Evolutionary conservation across 2,329 filamentous ascomycete species (phyloP).

Genomic region (Purpureocillium takamizusanense): DNA sequence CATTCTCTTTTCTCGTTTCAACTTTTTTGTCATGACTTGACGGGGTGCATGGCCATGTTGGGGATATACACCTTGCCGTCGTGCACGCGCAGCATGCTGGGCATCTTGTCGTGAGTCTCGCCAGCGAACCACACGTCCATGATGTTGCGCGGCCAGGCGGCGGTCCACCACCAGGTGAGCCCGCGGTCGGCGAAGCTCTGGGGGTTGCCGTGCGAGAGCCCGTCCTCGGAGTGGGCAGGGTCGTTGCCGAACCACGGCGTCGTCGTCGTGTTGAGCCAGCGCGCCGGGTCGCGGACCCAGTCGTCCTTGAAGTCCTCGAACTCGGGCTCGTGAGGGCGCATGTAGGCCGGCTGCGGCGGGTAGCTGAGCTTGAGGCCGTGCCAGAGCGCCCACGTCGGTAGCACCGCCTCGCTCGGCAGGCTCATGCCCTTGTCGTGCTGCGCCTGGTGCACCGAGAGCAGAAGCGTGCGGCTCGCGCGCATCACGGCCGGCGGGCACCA

Average conservation of each 20-base stretch:
- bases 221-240: constrained; percentile 14
- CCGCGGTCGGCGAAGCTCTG: constrained; percentile 13
- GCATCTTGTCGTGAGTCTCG: constrained; percentile 11
- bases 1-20: too few relatives aligned
- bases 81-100: constrained; percentile 17
- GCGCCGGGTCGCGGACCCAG: constrained; percentile 1
- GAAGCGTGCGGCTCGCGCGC: constrained; percentile 19
- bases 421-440: constrained; percentile 19
- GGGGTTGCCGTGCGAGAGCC: constrained; percentile 14
- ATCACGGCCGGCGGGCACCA: constrained; percentile 26
- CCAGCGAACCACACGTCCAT: constrained; percentile 21
- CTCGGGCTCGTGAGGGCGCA: constrained; percentile 7
- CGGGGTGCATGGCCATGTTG: constrained; percentile 26
- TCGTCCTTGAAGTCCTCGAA: constrained; percentile 9
- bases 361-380: constrained; percentile 27
- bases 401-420: constrained; percentile 23
- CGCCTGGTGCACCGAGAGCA: constrained; percentile 21
- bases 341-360: constrained; percentile 25
- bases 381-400: constrained; percentile 26
- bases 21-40: constrained; percentile 20
- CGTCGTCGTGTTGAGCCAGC: constrained; percentile 1
- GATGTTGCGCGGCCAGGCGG: constrained; percentile 19
- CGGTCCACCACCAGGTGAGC: constrained; percentile 23
- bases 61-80: constrained; percentile 23
- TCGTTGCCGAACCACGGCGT: constrained; percentile 19